phyloP scores from a whole-genome alignment of 768 basidiomycete species.

The Gloeopeniophorella convolvens region DNA sequence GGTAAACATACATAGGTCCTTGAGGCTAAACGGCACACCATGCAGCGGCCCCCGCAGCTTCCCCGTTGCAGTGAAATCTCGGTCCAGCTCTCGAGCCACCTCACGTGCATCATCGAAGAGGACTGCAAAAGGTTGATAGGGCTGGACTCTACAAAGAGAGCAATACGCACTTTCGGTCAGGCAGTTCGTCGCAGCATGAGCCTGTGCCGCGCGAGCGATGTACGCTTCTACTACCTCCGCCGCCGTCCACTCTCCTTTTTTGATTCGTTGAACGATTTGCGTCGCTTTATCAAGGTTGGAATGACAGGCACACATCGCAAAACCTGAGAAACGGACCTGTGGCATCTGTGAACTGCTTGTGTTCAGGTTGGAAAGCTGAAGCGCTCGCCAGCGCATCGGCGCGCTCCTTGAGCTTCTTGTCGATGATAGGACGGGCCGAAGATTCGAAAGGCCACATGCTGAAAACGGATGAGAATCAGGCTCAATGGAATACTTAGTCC shows the following conservation, averaged over 20 bases:
- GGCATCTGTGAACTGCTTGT: constrained; percentile 31
- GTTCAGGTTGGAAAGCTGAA: no score
- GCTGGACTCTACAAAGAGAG: neutral
- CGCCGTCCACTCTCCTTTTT: constrained; percentile 39
- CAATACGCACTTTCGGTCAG: constrained; percentile 69
- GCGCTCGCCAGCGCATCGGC: no score
- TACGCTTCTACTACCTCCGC: constrained; percentile 38
- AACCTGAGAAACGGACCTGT: constrained; percentile 41
- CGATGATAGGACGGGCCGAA: no score
- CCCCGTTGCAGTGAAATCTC: constrained; percentile 50
- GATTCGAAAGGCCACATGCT: no score
- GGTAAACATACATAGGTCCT: constrained; percentile 58
- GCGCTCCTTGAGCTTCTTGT: no score
- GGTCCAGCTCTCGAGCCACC: constrained; percentile 56
- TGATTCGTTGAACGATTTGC: constrained; percentile 38
- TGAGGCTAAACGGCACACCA: constrained; percentile 73
- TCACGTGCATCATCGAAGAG: constrained; percentile 60
- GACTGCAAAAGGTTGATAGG: constrained; percentile 40
- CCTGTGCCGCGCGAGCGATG: constrained; percentile 39
- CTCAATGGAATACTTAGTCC: no score
- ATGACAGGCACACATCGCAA: neutral
- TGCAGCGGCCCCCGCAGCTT: constrained; percentile 65
- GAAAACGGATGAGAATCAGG: no score
- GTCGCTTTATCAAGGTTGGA: constrained; percentile 25
- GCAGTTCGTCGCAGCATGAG: constrained; percentile 65